Evolutionary conservation across 345 rosid species (phyloP), one percentile per base, ranked within the genome.

Genomic region (Barbarea vulgaris): DNA sequence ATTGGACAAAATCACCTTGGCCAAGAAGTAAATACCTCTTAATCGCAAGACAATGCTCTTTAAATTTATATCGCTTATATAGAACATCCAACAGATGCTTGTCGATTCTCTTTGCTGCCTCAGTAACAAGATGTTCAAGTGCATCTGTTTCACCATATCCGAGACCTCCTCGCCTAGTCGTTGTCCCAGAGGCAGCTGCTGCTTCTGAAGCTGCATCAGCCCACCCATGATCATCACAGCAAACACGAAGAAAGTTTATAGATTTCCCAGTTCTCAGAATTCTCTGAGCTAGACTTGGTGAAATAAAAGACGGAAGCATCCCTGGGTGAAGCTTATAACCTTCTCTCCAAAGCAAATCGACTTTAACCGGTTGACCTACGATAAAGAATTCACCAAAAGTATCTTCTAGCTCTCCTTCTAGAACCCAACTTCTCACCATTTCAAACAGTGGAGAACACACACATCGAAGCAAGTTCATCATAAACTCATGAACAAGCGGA

Each of bases 391-490:
- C 98, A 1, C 98, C 84, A 61, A 87, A 95, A 64, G 87, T 87
- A 78, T 95, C 99, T 72, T 95, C 99, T 82, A 95, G 67, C 83
- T 95, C 98, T 30, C 99, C 99, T 83, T 95, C 99, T 80, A 95
- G 81, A 77, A 95, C 99, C 99, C 99, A 95, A 68, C 94, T 90
- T 87, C 97, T 90, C 61, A 95, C 99, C 98, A 95, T 92, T 81
- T 95, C 99, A 53, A 95, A 90, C 72, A 95, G 86, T 0, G 99
- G 99, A 69, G 96, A 95, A 74, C 98, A 95, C 17, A 93, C 98
- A 42, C 94, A 85, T 51, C 75, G 79, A 15, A 95, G 96, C 79
- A 95, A 85, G 59, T 80, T 82, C 86, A 81, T 88, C 99, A 95
- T 90, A 74, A 95, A 95, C 34, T 88, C 91, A 48, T 84, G 93